phyloP scores from a whole-genome alignment of 129 eudicot genomes.

The Tagetes erecta region DNA sequence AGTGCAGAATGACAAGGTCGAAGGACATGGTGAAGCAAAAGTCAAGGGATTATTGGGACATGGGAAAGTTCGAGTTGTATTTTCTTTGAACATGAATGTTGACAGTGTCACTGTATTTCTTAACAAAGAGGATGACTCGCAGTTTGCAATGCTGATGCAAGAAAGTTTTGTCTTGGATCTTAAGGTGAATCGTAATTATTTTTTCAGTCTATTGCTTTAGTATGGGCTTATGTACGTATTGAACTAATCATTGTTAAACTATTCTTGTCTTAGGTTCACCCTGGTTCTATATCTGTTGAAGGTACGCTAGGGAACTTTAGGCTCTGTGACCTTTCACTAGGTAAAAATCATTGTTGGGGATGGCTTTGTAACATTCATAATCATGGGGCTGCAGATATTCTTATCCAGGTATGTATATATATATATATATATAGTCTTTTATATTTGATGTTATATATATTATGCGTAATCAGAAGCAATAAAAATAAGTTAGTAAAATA shows the following conservation, averaged over 20 bases:
- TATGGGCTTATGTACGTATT: background rate
- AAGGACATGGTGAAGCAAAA: slow-evolving; percentile 36
- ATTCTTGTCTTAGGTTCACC: slow-evolving; percentile 64
- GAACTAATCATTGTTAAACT: background rate
- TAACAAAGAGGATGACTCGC: slow-evolving; percentile 87
- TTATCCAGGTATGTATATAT: slow-evolving; percentile 58
- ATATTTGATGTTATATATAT: background rate
- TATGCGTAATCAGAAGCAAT: too few species aligned
- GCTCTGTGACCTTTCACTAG: slow-evolving; percentile 76
- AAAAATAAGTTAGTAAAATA: too few species aligned
- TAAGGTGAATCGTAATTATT: slow-evolving; percentile 45
- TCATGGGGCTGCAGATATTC: slow-evolving; percentile 85
- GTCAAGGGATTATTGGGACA: slow-evolving; percentile 84
- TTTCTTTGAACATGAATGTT: slow-evolving; percentile 70
- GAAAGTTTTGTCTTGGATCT: slow-evolving; percentile 82
- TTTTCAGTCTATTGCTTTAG: background rate
- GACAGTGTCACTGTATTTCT: slow-evolving; percentile 77
- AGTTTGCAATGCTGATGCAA: slow-evolving; percentile 92
- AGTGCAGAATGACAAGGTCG: slow-evolving; percentile 46
- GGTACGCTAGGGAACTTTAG: slow-evolving; percentile 91
- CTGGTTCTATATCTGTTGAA: slow-evolving; percentile 75
- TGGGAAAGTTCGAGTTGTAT: slow-evolving; percentile 86
- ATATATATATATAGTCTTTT: background rate
- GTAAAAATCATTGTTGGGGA: slow-evolving; percentile 79
- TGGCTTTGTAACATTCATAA: slow-evolving; percentile 96